Conservation (phyloP, 768 basidiomycete genomes). For the Amanita rubescens region DNA sequence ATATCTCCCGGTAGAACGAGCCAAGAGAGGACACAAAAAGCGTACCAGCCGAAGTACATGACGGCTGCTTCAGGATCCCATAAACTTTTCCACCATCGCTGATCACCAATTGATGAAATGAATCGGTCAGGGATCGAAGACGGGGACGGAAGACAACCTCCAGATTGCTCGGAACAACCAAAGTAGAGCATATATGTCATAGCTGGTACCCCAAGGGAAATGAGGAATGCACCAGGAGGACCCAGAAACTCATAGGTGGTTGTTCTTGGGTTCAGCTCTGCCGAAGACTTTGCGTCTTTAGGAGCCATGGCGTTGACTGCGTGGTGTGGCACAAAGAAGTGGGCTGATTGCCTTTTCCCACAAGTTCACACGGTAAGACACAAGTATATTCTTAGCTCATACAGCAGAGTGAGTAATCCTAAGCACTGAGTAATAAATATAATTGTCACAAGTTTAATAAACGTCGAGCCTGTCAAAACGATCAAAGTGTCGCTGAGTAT, state of each 20-base stretch:
- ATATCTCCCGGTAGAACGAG: slow-evolving; percentile 65
- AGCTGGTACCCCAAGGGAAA: slow-evolving; percentile 65
- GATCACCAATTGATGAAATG: slow-evolving; percentile 36
- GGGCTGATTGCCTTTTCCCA: background rate
- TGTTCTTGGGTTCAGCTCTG: slow-evolving; percentile 58
- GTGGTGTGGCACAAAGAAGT: background rate
- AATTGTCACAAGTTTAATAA: too few relatives aligned
- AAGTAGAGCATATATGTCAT: slow-evolving; percentile 72
- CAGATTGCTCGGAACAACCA: slow-evolving; percentile 63
- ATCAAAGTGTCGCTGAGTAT: too few relatives aligned
- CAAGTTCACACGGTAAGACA: background rate
- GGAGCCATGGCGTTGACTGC: slow-evolving; percentile 18
- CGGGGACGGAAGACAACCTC: slow-evolving; percentile 60
- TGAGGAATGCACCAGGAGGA: slow-evolving; percentile 65
- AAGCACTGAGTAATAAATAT: too few relatives aligned
- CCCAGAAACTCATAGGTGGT: slow-evolving; percentile 77
- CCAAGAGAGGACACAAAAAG: slow-evolving; percentile 82
- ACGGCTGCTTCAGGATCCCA: slow-evolving; percentile 78
- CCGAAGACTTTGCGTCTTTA: slow-evolving; percentile 8
- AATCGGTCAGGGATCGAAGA: slow-evolving; percentile 35
- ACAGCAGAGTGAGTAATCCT: too few relatives aligned
- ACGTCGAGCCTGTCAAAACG: too few relatives aligned
- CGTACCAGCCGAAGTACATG: slow-evolving; percentile 85
- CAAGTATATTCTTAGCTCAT: too few relatives aligned
- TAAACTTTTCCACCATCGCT: slow-evolving; percentile 61